Evolutionary conservation across 305 asterid species (phyloP), one percentile per base, ranked within the genome.

Genomic region (Fraxinus ornus): DNA sequence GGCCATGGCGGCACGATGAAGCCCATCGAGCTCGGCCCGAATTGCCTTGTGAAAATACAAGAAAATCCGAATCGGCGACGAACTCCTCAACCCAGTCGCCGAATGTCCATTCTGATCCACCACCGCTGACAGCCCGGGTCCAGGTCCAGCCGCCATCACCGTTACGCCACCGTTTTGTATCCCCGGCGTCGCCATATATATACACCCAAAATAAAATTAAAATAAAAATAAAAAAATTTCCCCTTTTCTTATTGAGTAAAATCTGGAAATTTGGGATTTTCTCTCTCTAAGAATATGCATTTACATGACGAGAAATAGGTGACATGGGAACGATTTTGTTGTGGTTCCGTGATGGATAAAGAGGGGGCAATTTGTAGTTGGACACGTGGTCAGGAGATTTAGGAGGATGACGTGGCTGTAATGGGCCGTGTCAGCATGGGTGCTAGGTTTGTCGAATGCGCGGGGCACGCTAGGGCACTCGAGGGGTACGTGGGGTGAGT

Each of bases 51-150:
- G 99, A 77, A 94, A 92, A 71, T 90, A 95, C 79, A 91, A 74
- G 74, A 95, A 93, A 36, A 95, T 92, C 89, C 93, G 88, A 88
- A 95, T 91, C 83, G 98, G 98, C 71, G 98, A 93, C 57, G 94
- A 87, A n/a, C 89, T 83, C 76, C 90, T 86, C 73, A 88, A 57
- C 77, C 89, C 79, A 36, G 85, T 83, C 70, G 88, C 84, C 60
- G 88, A 75, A 85, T 87, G 87, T 2, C 89, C 95, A 84, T 84
- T 86, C 90, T 89, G 92, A 81, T 92, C 93, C 86, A 91, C 87
- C 78, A 85, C 85, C 85, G 84, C 85, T 80, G 71, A 83, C 82
- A 68, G 84, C 84, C 12, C 71, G 5, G 81, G 75, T 19, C 86
- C 89, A 26, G 89, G 84, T 79, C 86, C 84, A 2, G 90, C 87